phyloP scores from a whole-genome alignment of 2,329 filamentous ascomycete genomes.

The Alternaria postmessia region DNA sequence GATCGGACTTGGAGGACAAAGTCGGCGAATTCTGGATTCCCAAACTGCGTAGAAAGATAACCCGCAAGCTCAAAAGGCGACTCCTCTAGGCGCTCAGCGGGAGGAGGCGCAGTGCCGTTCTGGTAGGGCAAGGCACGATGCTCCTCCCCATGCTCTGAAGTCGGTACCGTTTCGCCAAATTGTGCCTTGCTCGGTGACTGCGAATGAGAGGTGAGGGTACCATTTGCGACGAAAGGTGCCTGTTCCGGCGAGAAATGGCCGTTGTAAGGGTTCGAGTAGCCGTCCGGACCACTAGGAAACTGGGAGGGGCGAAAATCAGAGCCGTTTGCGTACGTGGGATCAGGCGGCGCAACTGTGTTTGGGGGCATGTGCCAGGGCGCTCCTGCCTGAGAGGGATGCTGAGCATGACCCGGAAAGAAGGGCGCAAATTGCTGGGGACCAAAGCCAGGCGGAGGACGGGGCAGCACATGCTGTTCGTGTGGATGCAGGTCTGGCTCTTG shows the following conservation, averaged over 20 bases:
- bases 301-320: constrained; percentile 34
- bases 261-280: constrained; percentile 31
- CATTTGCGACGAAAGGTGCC: constrained; percentile 32
- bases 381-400: constrained; percentile 46
- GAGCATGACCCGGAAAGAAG: constrained; percentile 45
- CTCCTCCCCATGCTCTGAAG: constrained; percentile 33
- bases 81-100: constrained; percentile 31
- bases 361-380: constrained; percentile 43
- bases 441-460: constrained; percentile 46
- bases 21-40: constrained; percentile 48
- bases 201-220: constrained; percentile 39
- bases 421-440: constrained; percentile 40
- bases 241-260: constrained; percentile 30
- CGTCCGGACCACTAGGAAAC: constrained; percentile 19
- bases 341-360: constrained; percentile 39
- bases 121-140: constrained; percentile 25
- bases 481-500: constrained; percentile 30
- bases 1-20: constrained; percentile 47
- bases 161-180: constrained; percentile 31
- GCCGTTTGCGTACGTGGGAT: constrained; percentile 33
- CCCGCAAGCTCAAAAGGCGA: constrained; percentile 42
- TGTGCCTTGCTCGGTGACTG: constrained; percentile 46
- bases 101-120: constrained; percentile 25
- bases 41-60: constrained; percentile 46
- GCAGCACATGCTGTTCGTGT: constrained; percentile 28